A percentile compares a stretch with the other conserved stretches of the same genome.
Evolutionary conservation across 208 protist species (phyloP).

Genomic region (Strigomonas galati): DNA sequence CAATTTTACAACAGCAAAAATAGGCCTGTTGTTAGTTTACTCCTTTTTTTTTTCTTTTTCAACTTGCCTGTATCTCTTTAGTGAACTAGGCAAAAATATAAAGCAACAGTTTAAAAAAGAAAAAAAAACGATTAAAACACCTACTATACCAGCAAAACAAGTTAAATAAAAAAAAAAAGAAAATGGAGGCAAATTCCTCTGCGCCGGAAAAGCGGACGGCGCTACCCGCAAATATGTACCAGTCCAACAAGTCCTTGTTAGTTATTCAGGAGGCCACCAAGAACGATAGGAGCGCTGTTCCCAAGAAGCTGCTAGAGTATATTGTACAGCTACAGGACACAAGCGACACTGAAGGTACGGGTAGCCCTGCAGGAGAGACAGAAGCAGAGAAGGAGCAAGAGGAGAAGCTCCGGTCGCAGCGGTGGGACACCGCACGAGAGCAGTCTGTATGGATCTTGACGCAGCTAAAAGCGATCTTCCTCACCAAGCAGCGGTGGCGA

Average conservation of each 20-base stretch:
- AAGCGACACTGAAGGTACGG: too few relatives aligned
- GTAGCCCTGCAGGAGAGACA: too few relatives aligned
- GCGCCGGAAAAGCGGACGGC: too few relatives aligned
- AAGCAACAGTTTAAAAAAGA: background rate
- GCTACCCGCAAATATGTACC: too few relatives aligned
- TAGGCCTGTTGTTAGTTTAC: too few relatives aligned
- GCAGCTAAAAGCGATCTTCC: conserved; percentile 30
- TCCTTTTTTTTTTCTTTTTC: conserved; percentile 19
- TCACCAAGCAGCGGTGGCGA: conserved; percentile 32
- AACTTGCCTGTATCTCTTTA: background rate
- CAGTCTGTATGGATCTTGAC: conserved; percentile 29
- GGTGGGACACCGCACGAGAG: conserved; percentile 31
- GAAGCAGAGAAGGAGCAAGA: too few relatives aligned
- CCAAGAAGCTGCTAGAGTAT: conserved; percentile 25
- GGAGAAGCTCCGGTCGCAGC: too few relatives aligned
- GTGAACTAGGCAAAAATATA: background rate
- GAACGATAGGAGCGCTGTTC: conserved; percentile 27
- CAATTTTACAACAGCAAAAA: too few relatives aligned
- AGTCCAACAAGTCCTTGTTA: conserved; percentile 39
- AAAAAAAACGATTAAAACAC: background rate
- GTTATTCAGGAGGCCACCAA: conserved; percentile 40
- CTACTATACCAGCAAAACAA: too few relatives aligned
- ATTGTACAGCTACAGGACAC: conserved; percentile 17
- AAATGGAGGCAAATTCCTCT: too few relatives aligned
- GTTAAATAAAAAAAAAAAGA: too few relatives aligned